phyloP scores from a whole-genome alignment of 495 filamentous ascomycete species.

The Letharia columbiana region DNA sequence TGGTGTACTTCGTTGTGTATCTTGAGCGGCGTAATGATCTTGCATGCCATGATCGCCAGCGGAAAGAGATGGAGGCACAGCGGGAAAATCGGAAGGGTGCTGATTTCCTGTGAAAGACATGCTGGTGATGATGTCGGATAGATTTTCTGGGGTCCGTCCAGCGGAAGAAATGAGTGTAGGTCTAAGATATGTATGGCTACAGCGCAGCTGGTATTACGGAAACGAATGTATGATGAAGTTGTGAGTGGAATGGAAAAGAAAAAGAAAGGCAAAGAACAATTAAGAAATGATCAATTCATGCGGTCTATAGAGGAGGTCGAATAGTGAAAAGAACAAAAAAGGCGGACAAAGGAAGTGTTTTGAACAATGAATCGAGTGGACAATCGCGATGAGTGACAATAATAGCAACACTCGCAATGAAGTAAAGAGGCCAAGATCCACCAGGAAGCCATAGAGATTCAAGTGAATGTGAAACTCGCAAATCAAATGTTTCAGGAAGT shows the following conservation, averaged over 20 bases:
- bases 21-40: constrained; percentile 41
- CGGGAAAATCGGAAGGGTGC: constrained; percentile 29
- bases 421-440: constrained; percentile 9
- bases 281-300: constrained; percentile 24
- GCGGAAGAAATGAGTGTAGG: constrained; percentile 26
- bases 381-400: constrained; percentile 20
- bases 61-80: constrained; percentile 42
- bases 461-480: constrained; percentile 22
- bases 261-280: constrained; percentile 7
- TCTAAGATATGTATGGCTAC: constrained; percentile 18
- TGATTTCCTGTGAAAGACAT: constrained; percentile 34
- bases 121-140: constrained; percentile 20
- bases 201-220: constrained; percentile 4
- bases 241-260: constrained; percentile 19
- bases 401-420: constrained; percentile 21
- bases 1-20: constrained; percentile 39
- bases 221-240: constrained; percentile 13
- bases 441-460: constrained; percentile 18
- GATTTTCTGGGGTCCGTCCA: constrained; percentile 28
- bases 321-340: constrained; percentile 18
- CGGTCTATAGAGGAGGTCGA: constrained; percentile 14
- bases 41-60: constrained; percentile 48
- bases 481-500: constrained; percentile 15
- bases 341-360: constrained; percentile 18
- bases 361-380: constrained; percentile 20